These are phyloP conservation scores for Pleurozium schreberi DNA, from an alignment of 225 moss, liverwort and hornwort species.

Conservation along the genomic window DNA sequence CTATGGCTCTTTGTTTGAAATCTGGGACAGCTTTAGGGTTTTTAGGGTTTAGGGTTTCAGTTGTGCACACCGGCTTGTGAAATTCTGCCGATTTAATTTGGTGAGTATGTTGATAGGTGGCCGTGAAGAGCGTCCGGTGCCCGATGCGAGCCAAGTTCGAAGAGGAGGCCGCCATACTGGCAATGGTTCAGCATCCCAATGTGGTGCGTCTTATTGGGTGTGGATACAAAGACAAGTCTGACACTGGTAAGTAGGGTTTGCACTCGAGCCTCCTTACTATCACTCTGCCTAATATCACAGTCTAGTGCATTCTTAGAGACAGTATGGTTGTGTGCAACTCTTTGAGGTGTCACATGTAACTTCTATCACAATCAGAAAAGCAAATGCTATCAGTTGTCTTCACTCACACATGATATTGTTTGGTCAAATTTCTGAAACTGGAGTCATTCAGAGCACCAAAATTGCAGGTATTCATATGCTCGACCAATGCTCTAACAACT, in stretches of 20 bases:
- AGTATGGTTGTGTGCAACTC: not conserved
- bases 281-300: not conserved
- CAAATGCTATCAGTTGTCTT: not conserved
- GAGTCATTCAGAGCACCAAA: not conserved
- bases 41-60: not conserved
- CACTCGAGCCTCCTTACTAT: not conserved
- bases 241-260: not conserved
- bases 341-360: not conserved
- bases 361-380: not conserved
- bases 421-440: not conserved
- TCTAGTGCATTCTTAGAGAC: not conserved
- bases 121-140: slow-evolving; percentile 1
- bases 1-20: not conserved
- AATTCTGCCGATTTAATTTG: not conserved
- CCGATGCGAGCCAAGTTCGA: not conserved
- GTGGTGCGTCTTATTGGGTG: slow-evolving; percentile 8
- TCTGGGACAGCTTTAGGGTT: not conserved
- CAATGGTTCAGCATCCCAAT: slow-evolving; percentile 14
- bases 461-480: not conserved
- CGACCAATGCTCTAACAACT: not conserved
- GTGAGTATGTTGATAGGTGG: not conserved
- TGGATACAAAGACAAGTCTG: not conserved
- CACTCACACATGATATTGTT: not conserved
- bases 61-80: not conserved
- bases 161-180: slow-evolving; percentile 9